Percentiles rank a stretch among this genome's conserved stretches.
Evolutionary conservation across 345 rosid genomes (phyloP).

Genomic region (Eucalyptus globulus): DNA sequence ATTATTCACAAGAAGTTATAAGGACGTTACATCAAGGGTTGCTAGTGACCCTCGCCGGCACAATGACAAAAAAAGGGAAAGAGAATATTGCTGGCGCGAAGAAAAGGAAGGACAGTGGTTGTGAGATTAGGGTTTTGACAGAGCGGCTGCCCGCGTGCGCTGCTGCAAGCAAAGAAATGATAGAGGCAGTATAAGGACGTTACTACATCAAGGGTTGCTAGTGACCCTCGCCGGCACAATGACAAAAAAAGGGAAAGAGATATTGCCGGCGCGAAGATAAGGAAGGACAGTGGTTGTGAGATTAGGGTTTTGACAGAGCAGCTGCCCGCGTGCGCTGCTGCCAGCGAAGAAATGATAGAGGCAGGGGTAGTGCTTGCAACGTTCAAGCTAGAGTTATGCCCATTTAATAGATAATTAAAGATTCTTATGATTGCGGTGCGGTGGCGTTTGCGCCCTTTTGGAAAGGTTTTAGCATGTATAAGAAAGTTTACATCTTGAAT

Average conservation of each 20-base stretch:
- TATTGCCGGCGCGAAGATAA: slow-evolving; percentile 17
- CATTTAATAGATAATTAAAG: neutral
- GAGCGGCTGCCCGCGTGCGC: slow-evolving; percentile 71
- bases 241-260: too few species aligned
- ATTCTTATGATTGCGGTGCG: neutral
- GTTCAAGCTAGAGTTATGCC: neutral
- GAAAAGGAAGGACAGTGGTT: slow-evolving; percentile 65
- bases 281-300: slow-evolving; percentile 63
- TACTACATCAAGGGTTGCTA: too few species aligned
- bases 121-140: slow-evolving; percentile 44
- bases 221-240: too few species aligned
- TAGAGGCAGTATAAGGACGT: slow-evolving; percentile 29
- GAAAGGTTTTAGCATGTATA: neutral
- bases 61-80: too few species aligned
- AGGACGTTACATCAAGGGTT: too few species aligned
- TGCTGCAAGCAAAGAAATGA: slow-evolving; percentile 40
- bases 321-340: slow-evolving; percentile 52
- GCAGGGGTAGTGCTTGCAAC: slow-evolving; percentile 9
- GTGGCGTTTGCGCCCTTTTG: neutral
- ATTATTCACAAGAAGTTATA: too few species aligned
- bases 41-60: too few species aligned
- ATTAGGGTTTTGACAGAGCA: slow-evolving; percentile 55
- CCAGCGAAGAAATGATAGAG: slow-evolving; percentile 71
- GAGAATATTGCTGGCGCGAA: neutral
- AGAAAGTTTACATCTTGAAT: too few species aligned